Evolutionary conservation across 1,284 basidiomycete genomes (phyloP).

Genomic region (Pseudozyma tsukubaensis): DNA sequence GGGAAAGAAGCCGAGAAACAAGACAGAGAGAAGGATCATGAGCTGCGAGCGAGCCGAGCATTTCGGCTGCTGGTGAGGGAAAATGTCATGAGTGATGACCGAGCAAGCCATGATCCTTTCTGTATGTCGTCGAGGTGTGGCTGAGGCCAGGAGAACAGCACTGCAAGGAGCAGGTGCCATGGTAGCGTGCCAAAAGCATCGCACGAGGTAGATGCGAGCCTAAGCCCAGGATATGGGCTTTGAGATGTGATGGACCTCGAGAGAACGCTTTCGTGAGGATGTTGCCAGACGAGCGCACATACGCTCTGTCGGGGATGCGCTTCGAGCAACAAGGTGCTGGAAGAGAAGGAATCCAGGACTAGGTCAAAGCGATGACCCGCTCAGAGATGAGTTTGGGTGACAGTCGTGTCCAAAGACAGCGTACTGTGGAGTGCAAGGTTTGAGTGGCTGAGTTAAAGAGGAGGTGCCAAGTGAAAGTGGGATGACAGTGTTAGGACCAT

Average conservation of each 20-base stretch:
- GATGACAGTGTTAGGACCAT: conserved; percentile 16
- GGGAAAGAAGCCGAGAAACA: neutral
- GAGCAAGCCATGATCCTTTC: conserved; percentile 1
- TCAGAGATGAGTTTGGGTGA: conserved; percentile 33
- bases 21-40: neutral
- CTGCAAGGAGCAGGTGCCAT: conserved; percentile 12
- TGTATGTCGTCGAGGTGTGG: neutral
- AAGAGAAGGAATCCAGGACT: conserved; percentile 1
- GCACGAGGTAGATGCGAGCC: neutral
- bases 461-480: neutral
- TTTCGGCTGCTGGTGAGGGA: neutral
- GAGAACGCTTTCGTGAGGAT: conserved; percentile 5
- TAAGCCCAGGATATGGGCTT: neutral
- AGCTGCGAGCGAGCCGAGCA: neutral
- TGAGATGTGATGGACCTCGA: conserved; percentile 2
- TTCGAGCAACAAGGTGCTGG: conserved; percentile 2
- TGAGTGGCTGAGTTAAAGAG: conserved; percentile 27
- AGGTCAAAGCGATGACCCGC: conserved; percentile 32
- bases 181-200: conserved; percentile 18
- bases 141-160: conserved; percentile 8
- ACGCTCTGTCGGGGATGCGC: conserved; percentile 10
- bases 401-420: conserved; percentile 34
- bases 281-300: conserved; percentile 20
- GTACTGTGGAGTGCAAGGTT: conserved; percentile 26
- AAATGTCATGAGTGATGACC: neutral